Percentiles rank a stretch among this genome's conserved stretches.
Conservation (phyloP, 176 grass and related monocot genomes). For the Bolboschoenus planiculmis region DNA sequence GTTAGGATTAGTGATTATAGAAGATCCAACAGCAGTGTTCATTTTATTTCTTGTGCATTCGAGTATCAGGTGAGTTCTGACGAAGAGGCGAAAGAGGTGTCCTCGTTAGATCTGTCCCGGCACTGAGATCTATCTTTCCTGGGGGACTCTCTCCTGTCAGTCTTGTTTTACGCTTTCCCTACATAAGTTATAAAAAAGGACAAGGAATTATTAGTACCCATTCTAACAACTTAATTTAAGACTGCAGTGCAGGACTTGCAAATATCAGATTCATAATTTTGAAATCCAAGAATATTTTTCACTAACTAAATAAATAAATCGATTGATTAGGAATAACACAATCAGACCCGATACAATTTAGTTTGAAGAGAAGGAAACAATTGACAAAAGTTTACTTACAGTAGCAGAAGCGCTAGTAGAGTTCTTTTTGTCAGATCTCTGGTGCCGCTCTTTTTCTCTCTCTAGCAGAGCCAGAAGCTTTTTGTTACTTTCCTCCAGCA, state of each 20-base stretch:
- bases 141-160: constrained; percentile 36
- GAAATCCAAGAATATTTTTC: not conserved
- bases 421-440: constrained; percentile 45
- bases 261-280: not conserved
- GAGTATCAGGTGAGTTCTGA: constrained; percentile 47
- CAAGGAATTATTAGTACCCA: not conserved
- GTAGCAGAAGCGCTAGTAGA: constrained; percentile 56
- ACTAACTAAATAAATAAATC: not conserved
- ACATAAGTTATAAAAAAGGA: not conserved
- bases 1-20: constrained; percentile 4
- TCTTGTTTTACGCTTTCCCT: constrained; percentile 77
- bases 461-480: constrained; percentile 44
- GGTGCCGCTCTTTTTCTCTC: constrained; percentile 41
- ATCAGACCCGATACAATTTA: not conserved
- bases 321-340: not conserved
- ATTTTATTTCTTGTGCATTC: constrained; percentile 58
- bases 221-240: not conserved
- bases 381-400: constrained; percentile 38
- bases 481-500: constrained; percentile 70
- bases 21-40: not conserved
- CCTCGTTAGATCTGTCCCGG: constrained; percentile 38
- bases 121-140: constrained; percentile 43
- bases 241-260: no score
- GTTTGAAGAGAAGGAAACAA: not conserved
- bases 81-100: constrained; percentile 53